A percentile compares a stretch with the other conserved stretches of the same genome.
These are phyloP conservation scores for Kuraishia borneana DNA, from an alignment of 805 yeast genomes.

Conservation along the genomic window DNA sequence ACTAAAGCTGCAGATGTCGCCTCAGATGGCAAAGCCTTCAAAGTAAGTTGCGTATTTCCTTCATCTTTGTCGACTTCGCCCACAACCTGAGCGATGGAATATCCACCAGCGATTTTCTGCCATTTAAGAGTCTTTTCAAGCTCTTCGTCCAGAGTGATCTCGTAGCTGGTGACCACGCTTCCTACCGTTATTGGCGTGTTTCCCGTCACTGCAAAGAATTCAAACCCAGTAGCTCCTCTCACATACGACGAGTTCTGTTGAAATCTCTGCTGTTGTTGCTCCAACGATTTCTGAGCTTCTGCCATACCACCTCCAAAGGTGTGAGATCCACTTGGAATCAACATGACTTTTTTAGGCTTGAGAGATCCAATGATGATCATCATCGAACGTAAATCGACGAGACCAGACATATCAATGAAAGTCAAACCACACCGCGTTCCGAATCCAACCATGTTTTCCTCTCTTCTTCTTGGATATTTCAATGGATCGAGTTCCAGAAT, in stretches of 20 bases:
- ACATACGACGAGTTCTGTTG: background rate
- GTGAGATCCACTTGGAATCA: constrained; percentile 12
- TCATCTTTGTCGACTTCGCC: constrained; percentile 38
- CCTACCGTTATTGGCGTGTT: constrained; percentile 37
- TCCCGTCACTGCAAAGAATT: constrained; percentile 17
- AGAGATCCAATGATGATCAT: constrained; percentile 66
- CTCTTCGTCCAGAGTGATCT: constrained; percentile 56
- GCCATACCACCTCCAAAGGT: constrained; percentile 11
- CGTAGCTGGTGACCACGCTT: constrained; percentile 40
- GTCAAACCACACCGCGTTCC: constrained; percentile 59
- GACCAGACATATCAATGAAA: constrained; percentile 72
- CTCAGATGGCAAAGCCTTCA: constrained; percentile 5
- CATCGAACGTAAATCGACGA: constrained; percentile 76
- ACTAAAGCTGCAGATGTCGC: constrained; percentile 4
- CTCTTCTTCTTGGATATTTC: constrained; percentile 38
- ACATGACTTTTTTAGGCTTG: constrained; percentile 68
- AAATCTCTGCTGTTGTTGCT: background rate
- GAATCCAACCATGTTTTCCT: constrained; percentile 20
- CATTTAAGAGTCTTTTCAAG: constrained; percentile 56
- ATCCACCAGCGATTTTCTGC: constrained; percentile 79
- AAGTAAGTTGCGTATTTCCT: constrained; percentile 5
- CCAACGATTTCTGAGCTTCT: constrained; percentile 5
- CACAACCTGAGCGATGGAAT: constrained; percentile 68
- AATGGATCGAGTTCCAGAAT: constrained; percentile 33
- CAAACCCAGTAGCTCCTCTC: constrained; percentile 11